phyloP scores from a whole-genome alignment of 257 asterid genomes.

The Pogostemon cablin region DNA sequence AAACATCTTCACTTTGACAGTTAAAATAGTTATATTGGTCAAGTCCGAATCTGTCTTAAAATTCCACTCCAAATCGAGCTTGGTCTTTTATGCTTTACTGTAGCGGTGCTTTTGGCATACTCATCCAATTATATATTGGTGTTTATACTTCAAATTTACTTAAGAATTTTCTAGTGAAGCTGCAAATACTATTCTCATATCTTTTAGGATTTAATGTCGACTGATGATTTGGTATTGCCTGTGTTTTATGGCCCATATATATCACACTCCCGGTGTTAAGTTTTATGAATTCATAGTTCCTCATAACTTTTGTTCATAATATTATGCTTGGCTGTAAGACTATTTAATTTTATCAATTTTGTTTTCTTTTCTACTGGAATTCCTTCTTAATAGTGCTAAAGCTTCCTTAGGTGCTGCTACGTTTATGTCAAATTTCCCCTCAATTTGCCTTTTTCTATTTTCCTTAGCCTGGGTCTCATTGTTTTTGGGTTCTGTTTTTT shows the following conservation, averaged over 20 bases:
- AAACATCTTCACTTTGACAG: conserved; percentile 23
- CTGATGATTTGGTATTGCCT: conserved; percentile 8
- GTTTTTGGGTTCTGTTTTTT: conserved; percentile 7
- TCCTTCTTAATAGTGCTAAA: conserved; percentile 22
- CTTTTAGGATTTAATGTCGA: conserved; percentile 3
- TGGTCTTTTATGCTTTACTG: neutral
- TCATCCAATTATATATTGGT: neutral
- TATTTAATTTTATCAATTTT: neutral
- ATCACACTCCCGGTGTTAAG: conserved; percentile 4
- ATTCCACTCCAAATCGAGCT: neutral
- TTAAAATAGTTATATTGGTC: conserved; percentile 5
- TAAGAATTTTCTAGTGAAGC: neutral
- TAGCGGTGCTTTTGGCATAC: conserved; percentile 20
- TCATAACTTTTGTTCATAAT: neutral
- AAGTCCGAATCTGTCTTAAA: neutral
- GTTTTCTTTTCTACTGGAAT: conserved; percentile 6
- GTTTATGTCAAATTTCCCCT: neutral
- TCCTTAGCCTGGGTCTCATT: conserved; percentile 11
- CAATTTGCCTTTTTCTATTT: conserved; percentile 6
- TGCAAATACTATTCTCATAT: neutral
- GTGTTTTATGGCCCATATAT: conserved; percentile 17
- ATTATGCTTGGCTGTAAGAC: neutral
- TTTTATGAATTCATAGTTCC: neutral
- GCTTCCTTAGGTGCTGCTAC: conserved; percentile 16
- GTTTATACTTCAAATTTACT: conserved; percentile 18